Base-by-base conservation (phyloP, 2,329 filamentous ascomycete species). In the Sclerotinia nivalis region DNA sequence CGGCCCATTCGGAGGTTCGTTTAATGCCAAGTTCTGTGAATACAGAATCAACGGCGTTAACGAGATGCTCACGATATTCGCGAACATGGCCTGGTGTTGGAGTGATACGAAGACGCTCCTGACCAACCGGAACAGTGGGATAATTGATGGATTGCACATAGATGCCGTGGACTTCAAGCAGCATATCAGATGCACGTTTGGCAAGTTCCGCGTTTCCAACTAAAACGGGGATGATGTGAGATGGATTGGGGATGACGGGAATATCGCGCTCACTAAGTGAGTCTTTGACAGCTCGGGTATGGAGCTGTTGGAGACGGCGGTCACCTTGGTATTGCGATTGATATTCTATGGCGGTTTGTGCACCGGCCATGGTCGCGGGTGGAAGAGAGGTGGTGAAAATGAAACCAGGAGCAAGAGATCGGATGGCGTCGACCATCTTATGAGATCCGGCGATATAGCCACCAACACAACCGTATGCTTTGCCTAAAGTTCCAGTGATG, bases 71-170 rank as follows among this genome's bases (percentile, higher is more conserved):
- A 72, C 93, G 93, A 82, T 92, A 93, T 75, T 92, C 88, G 81
- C 91, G 91, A 69, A 88, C 88, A 80, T 99, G 96, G 56, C 96
- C 96, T 0, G 96, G 96, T 0, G 96, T 99, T 0, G 96, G 96
- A 1, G 96, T 99, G 80, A 99, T 93, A 74, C 96, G 91, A 69
- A 99, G 90, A 70, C 96, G 90, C 82, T 99, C 96, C 84, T 99
- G 94, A n/a, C 96, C 96, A 9, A 97, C 93, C 2, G 96, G 96
- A 3, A 99, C 96, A 66, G 96, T 99, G 2, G 96, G 96, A 82
- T 98, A 98, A 84, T 99, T 99, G 86, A 99, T 98, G 69, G 93
- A 93, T 83, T 99, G 96, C 37, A 99, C 96, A 79, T 99, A 99
- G 79, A 99, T 97, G 72, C 89, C 88, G 84, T 97, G 92, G 75